A percentile compares a stretch with the other conserved stretches of the same genome.
These are phyloP conservation scores for Neocucurbitaria cava DNA, from an alignment of 2,329 filamentous ascomycete genomes.

Conservation along the genomic window DNA sequence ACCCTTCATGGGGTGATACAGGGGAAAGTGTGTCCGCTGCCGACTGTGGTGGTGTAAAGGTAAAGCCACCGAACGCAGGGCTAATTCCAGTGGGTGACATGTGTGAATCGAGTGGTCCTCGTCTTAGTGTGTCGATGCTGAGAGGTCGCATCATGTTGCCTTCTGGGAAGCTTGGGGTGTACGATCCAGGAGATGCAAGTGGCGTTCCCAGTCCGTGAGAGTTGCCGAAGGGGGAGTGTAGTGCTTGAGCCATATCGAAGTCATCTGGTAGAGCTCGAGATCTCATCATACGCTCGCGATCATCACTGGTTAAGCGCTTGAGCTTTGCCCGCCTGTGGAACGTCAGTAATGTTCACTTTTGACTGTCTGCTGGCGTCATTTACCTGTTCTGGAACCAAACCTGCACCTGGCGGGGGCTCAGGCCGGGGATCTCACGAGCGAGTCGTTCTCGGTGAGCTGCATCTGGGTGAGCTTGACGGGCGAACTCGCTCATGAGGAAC, in stretches of 20 bases:
- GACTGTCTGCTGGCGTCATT: slow-evolving; percentile 29
- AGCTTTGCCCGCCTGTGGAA: slow-evolving; percentile 63
- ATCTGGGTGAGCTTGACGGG: slow-evolving; percentile 92
- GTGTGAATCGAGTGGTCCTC: slow-evolving; percentile 69
- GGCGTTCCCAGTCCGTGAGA: slow-evolving; percentile 55
- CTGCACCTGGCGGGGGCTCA: slow-evolving; percentile 92
- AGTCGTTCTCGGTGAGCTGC: slow-evolving; percentile 87
- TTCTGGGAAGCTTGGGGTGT: slow-evolving; percentile 50
- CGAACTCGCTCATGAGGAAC: slow-evolving; percentile 96
- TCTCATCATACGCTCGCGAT: slow-evolving; percentile 67
- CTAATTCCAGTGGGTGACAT: slow-evolving; percentile 72
- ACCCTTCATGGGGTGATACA: slow-evolving; percentile 50
- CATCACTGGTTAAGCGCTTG: slow-evolving; percentile 66
- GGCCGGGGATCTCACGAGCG: slow-evolving; percentile 86
- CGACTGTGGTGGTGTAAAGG: slow-evolving; percentile 65
- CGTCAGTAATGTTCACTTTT: slow-evolving; percentile 20
- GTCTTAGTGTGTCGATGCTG: slow-evolving; percentile 71
- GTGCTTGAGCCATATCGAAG: slow-evolving; percentile 66
- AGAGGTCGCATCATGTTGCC: slow-evolving; percentile 71
- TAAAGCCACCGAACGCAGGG: slow-evolving; percentile 71
- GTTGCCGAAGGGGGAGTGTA: slow-evolving; percentile 62
- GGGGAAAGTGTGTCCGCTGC: slow-evolving; percentile 57
- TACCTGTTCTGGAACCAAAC: slow-evolving; percentile 99
- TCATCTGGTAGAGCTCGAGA: slow-evolving; percentile 66
- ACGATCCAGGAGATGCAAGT: slow-evolving; percentile 55